phyloP scores from a whole-genome alignment of 2,329 filamentous ascomycete genomes.

The Lizonia empirigonia region DNA sequence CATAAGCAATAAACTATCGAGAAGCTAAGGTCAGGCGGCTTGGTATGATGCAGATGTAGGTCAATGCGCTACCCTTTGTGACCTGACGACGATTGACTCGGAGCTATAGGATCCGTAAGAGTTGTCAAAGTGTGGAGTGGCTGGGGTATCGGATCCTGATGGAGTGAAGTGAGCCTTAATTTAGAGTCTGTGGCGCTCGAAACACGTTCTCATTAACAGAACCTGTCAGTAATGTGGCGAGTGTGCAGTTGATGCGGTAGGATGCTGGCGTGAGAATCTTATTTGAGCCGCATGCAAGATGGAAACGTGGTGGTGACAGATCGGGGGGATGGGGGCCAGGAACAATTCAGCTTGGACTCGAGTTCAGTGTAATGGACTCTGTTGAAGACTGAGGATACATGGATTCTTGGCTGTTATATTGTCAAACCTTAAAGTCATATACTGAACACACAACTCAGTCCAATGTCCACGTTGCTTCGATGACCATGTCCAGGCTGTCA shows the following conservation, averaged over 20 bases:
- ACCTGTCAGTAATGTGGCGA: conserved; percentile 19
- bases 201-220: conserved; percentile 20
- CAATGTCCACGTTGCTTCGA: conserved; percentile 20
- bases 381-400: background rate
- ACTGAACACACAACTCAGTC: background rate
- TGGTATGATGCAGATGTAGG: conserved; percentile 24
- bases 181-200: conserved; percentile 38
- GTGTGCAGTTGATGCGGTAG: conserved; percentile 30
- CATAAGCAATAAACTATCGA: conserved; percentile 39
- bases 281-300: conserved; percentile 43
- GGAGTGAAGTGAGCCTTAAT: conserved; percentile 28
- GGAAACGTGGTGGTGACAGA: conserved; percentile 17
- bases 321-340: conserved; percentile 7
- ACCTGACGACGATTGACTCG: conserved; percentile 10
- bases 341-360: background rate
- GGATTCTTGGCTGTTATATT: background rate
- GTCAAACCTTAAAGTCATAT: conserved; percentile 15
- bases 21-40: conserved; percentile 24
- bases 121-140: conserved; percentile 27
- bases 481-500: conserved; percentile 3
- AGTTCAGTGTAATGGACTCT: background rate
- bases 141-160: conserved; percentile 21
- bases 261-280: conserved; percentile 48
- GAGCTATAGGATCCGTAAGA: conserved; percentile 19
- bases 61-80: conserved; percentile 26